These are phyloP conservation scores for Solanum lycopersicoides DNA, from an alignment of 257 asterid genomes.

Conservation along the genomic window DNA sequence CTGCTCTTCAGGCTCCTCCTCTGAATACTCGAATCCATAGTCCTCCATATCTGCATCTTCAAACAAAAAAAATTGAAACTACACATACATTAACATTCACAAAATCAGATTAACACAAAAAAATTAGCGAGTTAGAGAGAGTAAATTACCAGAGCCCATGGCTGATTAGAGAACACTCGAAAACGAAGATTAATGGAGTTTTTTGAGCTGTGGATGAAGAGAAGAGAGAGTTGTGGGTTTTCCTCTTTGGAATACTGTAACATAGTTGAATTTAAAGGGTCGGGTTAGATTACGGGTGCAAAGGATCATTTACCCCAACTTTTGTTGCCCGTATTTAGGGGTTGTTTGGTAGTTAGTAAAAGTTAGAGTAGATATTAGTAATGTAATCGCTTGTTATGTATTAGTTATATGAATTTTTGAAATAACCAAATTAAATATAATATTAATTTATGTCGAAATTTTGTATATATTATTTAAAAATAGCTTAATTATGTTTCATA, in stretches of 20 bases:
- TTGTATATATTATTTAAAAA: too few relatives aligned
- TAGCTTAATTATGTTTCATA: too few relatives aligned
- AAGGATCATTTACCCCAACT: background rate
- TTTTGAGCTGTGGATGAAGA: background rate
- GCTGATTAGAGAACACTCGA: background rate
- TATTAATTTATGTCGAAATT: too few relatives aligned
- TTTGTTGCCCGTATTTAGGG: background rate
- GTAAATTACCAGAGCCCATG: slow-evolving; percentile 63
- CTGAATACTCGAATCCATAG: slow-evolving; percentile 96
- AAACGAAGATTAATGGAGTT: background rate
- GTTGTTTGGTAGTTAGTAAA: background rate
- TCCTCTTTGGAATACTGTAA: background rate
- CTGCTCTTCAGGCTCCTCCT: slow-evolving; percentile 95
- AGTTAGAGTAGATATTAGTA: background rate
- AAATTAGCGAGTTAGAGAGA: background rate
- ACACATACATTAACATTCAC: background rate
- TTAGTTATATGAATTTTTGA: too few relatives aligned
- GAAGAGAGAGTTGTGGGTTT: background rate
- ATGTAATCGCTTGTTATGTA: too few relatives aligned
- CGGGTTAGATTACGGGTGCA: background rate
- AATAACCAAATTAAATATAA: too few relatives aligned
- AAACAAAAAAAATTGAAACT: background rate
- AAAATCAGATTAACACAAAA: background rate
- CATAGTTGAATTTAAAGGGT: background rate
- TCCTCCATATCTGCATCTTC: slow-evolving; percentile 98